Conservation (phyloP, 2,329 filamentous ascomycete genomes). For the Dothidotthia symphoricarpi region DNA sequence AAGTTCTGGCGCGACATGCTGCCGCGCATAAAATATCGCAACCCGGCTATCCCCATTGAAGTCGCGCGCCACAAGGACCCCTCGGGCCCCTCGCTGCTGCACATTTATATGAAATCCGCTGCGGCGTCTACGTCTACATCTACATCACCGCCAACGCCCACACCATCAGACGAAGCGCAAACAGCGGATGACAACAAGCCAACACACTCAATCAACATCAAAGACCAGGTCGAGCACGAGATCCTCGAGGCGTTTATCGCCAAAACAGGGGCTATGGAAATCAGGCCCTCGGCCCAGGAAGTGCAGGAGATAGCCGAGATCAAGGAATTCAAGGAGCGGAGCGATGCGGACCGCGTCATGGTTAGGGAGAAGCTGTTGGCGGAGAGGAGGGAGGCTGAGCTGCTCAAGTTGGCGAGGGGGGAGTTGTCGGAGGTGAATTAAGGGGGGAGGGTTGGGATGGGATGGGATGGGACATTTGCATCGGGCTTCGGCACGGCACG, state of each 20-base stretch:
- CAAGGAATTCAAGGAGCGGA: constrained; percentile 54
- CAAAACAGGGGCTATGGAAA: constrained; percentile 59
- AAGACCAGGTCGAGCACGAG: constrained; percentile 57
- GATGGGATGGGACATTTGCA: too few species aligned
- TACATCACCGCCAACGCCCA: constrained; percentile 14
- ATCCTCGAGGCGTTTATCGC: constrained; percentile 64
- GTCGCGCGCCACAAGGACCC: constrained; percentile 62
- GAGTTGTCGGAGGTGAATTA: constrained; percentile 21
- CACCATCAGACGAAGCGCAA: constrained; percentile 24
- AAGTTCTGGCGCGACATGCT: constrained; percentile 87
- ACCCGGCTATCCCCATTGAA: constrained; percentile 79
- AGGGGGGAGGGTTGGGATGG: too few species aligned
- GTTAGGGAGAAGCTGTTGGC: constrained; percentile 55
- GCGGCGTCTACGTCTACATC: constrained; percentile 10
- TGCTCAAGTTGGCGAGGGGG: constrained; percentile 56
- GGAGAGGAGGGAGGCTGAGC: constrained; percentile 61
- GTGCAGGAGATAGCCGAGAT: constrained; percentile 57
- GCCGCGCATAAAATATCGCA: constrained; percentile 89
- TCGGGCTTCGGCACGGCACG: too few species aligned
- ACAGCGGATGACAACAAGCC: constrained; percentile 38
- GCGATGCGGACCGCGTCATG: constrained; percentile 55
- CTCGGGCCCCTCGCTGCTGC: constrained; percentile 41
- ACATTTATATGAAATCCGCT: constrained; percentile 31
- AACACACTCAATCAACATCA: constrained; percentile 56
- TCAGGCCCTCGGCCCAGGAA: constrained; percentile 62